A percentile compares a stretch with the other conserved stretches of the same genome.
These are phyloP conservation scores for Lecanosticta acicola DNA, from an alignment of 2,329 filamentous ascomycete species.

Conservation along the genomic window DNA sequence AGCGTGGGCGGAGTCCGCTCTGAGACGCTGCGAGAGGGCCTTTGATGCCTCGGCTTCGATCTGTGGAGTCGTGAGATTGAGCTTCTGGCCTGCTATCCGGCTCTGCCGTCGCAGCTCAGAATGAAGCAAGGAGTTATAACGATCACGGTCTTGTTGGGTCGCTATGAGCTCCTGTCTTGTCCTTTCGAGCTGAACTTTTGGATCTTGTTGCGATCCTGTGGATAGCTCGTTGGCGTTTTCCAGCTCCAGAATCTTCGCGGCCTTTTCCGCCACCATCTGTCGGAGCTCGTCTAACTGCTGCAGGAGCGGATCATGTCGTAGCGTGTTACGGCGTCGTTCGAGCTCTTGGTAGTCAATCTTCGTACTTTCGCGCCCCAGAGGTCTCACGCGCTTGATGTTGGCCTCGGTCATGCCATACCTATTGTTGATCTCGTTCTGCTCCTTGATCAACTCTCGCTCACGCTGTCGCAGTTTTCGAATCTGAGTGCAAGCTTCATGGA, in stretches of 20 bases:
- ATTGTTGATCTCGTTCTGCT: slow-evolving; percentile 8
- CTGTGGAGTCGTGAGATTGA: slow-evolving; percentile 10
- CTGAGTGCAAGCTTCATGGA: slow-evolving; percentile 33
- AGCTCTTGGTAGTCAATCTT: background rate
- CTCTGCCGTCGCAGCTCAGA: slow-evolving; percentile 38
- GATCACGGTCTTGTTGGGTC: slow-evolving; percentile 35
- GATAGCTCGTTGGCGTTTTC: background rate
- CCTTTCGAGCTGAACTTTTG: background rate
- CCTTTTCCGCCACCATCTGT: slow-evolving; percentile 5
- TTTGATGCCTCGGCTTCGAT: slow-evolving; percentile 14
- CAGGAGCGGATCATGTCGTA: slow-evolving; percentile 5
- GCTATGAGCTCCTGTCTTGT: slow-evolving; percentile 4
- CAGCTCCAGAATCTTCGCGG: slow-evolving; percentile 8
- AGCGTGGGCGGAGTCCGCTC: background rate
- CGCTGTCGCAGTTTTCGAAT: slow-evolving; percentile 29
- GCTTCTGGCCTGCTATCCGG: slow-evolving; percentile 11
- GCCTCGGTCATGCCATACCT: slow-evolving; percentile 1
- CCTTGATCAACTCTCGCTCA: slow-evolving; percentile 26
- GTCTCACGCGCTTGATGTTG: background rate
- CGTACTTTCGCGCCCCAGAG: background rate
- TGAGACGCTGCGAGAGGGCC: slow-evolving; percentile 1
- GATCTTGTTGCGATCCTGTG: background rate
- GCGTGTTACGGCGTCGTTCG: background rate
- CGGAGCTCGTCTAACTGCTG: slow-evolving; percentile 9
- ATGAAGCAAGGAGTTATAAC: slow-evolving; percentile 37